Conservation (phyloP, 768 basidiomycete species). For the Porpolomopsis calyptriformis region DNA sequence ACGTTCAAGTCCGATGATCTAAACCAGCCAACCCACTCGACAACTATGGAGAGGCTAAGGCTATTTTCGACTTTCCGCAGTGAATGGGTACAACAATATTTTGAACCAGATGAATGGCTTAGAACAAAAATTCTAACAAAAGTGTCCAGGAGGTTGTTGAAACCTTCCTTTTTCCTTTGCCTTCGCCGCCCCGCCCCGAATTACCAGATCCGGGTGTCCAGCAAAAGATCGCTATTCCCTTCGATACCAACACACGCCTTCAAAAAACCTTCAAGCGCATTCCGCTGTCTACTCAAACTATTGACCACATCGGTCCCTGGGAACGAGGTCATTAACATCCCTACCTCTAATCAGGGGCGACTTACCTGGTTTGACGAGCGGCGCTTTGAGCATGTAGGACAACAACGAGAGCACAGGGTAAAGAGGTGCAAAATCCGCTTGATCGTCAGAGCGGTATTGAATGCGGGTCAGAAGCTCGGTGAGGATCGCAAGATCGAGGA, state of each 20-base stretch:
- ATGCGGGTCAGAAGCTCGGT: conserved; percentile 91
- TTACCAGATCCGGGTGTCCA: conserved; percentile 86
- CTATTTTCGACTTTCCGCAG: no score
- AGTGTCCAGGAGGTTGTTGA: no score
- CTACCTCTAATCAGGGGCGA: neutral
- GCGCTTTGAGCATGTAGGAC: conserved; percentile 96
- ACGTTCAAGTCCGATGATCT: no score
- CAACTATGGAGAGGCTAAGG: no score
- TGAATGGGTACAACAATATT: no score
- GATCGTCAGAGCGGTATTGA: conserved; percentile 57
- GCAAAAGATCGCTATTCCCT: conserved; percentile 69
- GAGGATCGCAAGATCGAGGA: conserved; percentile 87
- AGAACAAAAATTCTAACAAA: no score
- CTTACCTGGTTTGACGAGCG: conserved; percentile 85
- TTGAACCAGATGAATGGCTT: no score
- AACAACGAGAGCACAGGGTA: conserved; percentile 89
- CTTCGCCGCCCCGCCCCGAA: neutral
- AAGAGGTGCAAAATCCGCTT: conserved; percentile 64
- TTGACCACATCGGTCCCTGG: conserved; percentile 85
- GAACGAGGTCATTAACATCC: conserved; percentile 3
- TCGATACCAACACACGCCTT: conserved; percentile 91
- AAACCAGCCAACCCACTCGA: no score
- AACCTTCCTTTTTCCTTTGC: neutral
- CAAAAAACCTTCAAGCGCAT: conserved; percentile 86
- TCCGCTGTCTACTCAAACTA: conserved; percentile 88